Evolutionary conservation across 768 basidiomycete species (phyloP).

Genomic region (Tricholoma flavovirens): DNA sequence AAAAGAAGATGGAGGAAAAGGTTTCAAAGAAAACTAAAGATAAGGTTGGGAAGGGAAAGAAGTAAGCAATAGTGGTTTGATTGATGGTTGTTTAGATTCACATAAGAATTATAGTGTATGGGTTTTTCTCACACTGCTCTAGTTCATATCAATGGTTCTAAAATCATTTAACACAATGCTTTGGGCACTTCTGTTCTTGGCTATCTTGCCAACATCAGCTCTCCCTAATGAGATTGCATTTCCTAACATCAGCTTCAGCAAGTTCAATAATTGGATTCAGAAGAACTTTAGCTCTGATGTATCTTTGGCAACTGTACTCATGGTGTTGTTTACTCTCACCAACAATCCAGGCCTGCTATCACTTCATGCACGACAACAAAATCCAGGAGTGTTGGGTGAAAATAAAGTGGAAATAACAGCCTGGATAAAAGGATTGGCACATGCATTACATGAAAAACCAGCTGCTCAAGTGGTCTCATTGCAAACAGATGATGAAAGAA

Average conservation of each 20-base stretch:
- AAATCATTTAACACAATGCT: neutral
- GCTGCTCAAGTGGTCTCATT: neutral
- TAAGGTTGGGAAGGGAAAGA: too few relatives aligned
- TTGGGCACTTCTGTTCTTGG: neutral
- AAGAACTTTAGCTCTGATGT: slow-evolving; percentile 10
- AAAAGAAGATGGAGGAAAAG: too few relatives aligned
- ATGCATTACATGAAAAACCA: slow-evolving; percentile 1
- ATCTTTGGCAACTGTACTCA: slow-evolving; percentile 11
- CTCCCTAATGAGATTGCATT: neutral
- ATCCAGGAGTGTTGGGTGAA: slow-evolving; percentile 3
- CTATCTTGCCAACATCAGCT: neutral
- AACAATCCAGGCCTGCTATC: slow-evolving; percentile 10
- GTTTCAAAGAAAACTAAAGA: too few relatives aligned
- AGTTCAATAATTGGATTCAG: slow-evolving; percentile 2
- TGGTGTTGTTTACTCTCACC: slow-evolving; percentile 10
- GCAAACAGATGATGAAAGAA: neutral
- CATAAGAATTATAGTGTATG: neutral
- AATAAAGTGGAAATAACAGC: neutral
- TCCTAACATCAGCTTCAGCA: neutral
- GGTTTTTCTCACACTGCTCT: neutral
- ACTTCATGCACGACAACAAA: slow-evolving; percentile 11
- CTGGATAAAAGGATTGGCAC: slow-evolving; percentile 12
- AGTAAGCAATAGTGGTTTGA: too few relatives aligned
- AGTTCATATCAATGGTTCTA: neutral
- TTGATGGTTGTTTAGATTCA: neutral